Evolutionary conservation across 208 protist species (phyloP).

Genomic region (Leishmania gerbilli): DNA sequence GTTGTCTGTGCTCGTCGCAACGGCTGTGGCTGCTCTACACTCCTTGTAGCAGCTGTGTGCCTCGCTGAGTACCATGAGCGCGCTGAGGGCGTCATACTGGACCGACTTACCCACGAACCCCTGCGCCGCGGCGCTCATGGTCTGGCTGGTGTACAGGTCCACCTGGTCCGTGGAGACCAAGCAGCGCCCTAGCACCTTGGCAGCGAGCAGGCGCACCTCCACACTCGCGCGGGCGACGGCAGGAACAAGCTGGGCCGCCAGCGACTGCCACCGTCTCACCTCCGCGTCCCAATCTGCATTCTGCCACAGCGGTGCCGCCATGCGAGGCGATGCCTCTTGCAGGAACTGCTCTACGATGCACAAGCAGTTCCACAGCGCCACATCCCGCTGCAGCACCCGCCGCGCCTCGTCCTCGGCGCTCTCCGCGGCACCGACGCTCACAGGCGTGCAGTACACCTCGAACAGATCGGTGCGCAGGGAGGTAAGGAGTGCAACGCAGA

Average conservation of each 20-base stretch:
- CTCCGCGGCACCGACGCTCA: neutral
- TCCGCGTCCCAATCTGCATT: slow-evolving; percentile 20
- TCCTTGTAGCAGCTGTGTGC: slow-evolving; percentile 26
- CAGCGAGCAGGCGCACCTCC: slow-evolving; percentile 42
- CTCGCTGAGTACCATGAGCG: slow-evolving; percentile 33
- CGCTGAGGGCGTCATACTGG: slow-evolving; percentile 20
- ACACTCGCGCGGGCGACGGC: slow-evolving; percentile 8
- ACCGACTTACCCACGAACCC: slow-evolving; percentile 4
- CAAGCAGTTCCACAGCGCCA: slow-evolving; percentile 28
- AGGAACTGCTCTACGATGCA: slow-evolving; percentile 24
- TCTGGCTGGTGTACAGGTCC: slow-evolving; percentile 37
- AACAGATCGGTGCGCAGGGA: slow-evolving; percentile 26
- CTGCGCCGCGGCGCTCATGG: slow-evolving; percentile 18
- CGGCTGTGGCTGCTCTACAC: neutral
- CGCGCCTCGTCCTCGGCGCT: slow-evolving; percentile 18
- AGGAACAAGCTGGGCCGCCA: slow-evolving; percentile 13
- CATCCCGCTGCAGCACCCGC: slow-evolving; percentile 10
- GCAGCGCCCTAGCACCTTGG: slow-evolving; percentile 34
- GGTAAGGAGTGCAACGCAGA: slow-evolving; percentile 24
- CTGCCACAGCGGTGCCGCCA: slow-evolving; percentile 21
- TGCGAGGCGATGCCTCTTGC: slow-evolving; percentile 13
- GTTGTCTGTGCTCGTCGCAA: neutral
- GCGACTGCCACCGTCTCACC: slow-evolving; percentile 19
- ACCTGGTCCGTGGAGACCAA: slow-evolving; percentile 23
- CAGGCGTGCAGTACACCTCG: slow-evolving; percentile 9